These are phyloP conservation scores for Tricholoma bakamatsutake DNA, from an alignment of 768 basidiomycete species.

Conservation along the genomic window DNA sequence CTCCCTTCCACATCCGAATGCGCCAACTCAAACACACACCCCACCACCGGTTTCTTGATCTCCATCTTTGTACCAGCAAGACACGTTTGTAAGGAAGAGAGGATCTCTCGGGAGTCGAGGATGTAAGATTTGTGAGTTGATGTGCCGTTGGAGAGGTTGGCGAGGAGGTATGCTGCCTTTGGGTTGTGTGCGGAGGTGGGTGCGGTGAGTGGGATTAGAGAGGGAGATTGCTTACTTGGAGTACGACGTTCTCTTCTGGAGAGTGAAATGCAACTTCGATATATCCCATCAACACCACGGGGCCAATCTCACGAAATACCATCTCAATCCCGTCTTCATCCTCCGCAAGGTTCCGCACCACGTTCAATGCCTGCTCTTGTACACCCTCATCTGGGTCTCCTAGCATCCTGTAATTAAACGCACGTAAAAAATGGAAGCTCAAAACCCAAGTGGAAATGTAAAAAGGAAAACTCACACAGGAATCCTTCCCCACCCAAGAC, in stretches of 20 bases:
- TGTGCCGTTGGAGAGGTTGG: conserved; percentile 63
- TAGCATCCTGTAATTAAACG: conserved; percentile 37
- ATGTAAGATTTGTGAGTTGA: conserved; percentile 46
- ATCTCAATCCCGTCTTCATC: conserved; percentile 26
- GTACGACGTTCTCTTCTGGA: conserved; percentile 45
- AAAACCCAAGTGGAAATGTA: not conserved
- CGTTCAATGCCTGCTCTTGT: conserved; percentile 67
- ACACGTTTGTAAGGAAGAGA: conserved; percentile 47
- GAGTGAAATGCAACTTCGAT: conserved; percentile 47
- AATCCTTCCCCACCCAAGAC: conserved; percentile 61
- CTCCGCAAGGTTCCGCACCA: conserved; percentile 63
- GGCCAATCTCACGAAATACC: conserved; percentile 49
- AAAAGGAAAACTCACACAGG: conserved; percentile 36
- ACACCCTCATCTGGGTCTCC: conserved; percentile 46
- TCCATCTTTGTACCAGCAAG: conserved; percentile 56
- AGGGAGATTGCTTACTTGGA: conserved; percentile 33
- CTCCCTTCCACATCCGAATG: conserved; percentile 30
- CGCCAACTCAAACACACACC: conserved; percentile 54
- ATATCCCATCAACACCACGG: conserved; percentile 36
- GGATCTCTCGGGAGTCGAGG: conserved; percentile 43
- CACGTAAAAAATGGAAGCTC: not conserved
- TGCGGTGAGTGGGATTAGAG: conserved; percentile 2
- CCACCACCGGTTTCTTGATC: conserved; percentile 54
- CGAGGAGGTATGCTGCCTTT: conserved; percentile 53
- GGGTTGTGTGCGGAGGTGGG: not conserved